These are phyloP conservation scores for Suillus fuscotomentosus DNA, from an alignment of 768 basidiomycete species.

Conservation along the genomic window DNA sequence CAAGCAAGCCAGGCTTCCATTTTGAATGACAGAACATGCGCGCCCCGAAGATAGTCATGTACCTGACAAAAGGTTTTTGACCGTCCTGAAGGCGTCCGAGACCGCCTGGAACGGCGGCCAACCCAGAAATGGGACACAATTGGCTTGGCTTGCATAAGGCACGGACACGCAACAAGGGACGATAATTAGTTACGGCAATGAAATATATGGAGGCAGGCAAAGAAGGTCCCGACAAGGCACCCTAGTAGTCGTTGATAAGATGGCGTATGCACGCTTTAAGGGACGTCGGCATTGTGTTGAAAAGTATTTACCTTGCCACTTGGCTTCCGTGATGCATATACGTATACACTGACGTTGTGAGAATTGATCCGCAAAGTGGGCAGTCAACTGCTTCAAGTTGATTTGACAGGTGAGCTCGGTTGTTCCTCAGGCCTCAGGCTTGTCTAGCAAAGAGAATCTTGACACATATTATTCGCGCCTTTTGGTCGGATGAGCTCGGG, in stretches of 20 bases:
- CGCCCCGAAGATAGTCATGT: neutral
- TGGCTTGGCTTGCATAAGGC: neutral
- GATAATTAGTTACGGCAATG: too few relatives aligned
- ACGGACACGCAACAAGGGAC: neutral
- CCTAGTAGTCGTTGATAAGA: neutral
- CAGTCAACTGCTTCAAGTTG: too few relatives aligned
- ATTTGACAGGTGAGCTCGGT: neutral
- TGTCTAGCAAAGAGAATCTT: neutral
- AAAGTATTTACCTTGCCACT: neutral
- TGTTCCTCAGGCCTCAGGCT: too few relatives aligned
- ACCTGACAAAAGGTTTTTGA: neutral
- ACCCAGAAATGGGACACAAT: neutral
- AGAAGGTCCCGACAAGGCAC: neutral
- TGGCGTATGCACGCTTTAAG: neutral
- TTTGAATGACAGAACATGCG: neutral
- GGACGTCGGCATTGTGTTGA: neutral
- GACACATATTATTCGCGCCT: neutral
- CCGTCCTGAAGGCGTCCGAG: neutral
- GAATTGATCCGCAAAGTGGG: slow-evolving; percentile 7
- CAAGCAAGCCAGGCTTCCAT: neutral
- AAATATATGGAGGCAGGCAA: neutral
- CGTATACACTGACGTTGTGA: neutral
- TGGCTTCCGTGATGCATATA: neutral
- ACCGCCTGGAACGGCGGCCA: neutral
- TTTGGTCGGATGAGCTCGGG: slow-evolving; percentile 20